A percentile compares a stretch with the other conserved stretches of the same genome.
phyloP scores from a whole-genome alignment of 75 land plant genomes.

The Cryptomeria japonica region DNA sequence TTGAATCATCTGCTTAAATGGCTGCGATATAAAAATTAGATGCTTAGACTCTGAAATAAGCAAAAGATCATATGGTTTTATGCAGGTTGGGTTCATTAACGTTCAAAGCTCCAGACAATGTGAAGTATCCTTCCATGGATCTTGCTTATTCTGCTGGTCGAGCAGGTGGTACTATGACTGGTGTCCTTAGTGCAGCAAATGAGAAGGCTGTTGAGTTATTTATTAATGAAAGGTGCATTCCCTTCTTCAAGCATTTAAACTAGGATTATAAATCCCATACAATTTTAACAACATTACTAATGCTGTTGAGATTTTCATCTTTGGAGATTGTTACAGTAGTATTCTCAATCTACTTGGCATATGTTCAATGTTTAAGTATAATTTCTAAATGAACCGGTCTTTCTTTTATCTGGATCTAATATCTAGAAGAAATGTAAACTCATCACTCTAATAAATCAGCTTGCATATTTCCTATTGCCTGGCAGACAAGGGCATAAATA shows the following conservation, averaged over 20 bases:
- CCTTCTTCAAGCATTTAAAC: background rate
- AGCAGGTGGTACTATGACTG: constrained; percentile 97
- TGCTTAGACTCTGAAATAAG: background rate
- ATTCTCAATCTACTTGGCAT: background rate
- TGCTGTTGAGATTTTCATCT: background rate
- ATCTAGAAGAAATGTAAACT: background rate
- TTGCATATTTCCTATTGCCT: background rate
- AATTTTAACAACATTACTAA: background rate
- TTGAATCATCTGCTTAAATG: background rate
- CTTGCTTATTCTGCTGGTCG: constrained; percentile 95
- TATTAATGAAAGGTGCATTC: constrained; percentile 76
- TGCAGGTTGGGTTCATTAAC: constrained; percentile 89
- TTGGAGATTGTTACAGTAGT: background rate
- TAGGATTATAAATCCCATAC: background rate
- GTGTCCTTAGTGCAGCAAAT: constrained; percentile 97
- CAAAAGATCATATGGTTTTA: background rate
- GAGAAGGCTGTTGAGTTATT: constrained; percentile 99
- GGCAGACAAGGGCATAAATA: background rate
- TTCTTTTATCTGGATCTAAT: background rate
- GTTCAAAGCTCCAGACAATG: constrained; percentile 84
- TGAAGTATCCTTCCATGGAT: constrained; percentile 94
- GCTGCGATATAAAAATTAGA: background rate
- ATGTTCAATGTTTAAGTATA: background rate
- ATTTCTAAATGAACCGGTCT: background rate
- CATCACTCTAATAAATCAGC: background rate